Evolutionary conservation across 768 basidiomycete species (phyloP).

Genomic region (Leccinum truebloodii): DNA sequence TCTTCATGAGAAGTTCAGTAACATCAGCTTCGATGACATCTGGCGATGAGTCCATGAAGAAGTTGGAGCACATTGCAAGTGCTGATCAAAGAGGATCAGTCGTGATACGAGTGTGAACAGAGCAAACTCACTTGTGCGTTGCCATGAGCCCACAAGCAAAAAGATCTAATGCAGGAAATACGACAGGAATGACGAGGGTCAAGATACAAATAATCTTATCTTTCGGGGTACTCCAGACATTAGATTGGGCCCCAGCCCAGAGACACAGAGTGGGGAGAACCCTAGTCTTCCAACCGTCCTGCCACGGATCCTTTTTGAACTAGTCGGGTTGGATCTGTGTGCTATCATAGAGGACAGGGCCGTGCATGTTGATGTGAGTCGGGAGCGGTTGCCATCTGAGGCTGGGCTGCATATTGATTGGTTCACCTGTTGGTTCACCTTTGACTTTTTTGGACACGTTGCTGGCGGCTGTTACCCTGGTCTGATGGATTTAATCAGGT

Average conservation of each 20-base stretch:
- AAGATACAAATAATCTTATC: not conserved
- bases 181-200: not conserved
- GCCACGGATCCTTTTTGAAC: not conserved
- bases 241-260: not conserved
- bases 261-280: not conserved
- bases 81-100: not conserved
- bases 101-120: not conserved
- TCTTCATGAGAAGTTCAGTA: not conserved
- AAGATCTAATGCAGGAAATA: not conserved
- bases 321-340: not conserved
- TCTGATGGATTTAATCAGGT: not conserved
- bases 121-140: not conserved
- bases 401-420: too few relatives aligned
- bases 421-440: not conserved
- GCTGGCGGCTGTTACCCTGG: not conserved
- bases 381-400: too few relatives aligned
- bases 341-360: not conserved
- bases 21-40: rapidly evolving
- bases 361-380: too few relatives aligned
- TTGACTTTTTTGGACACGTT: not conserved
- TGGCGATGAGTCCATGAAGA: not conserved
- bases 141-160: not conserved
- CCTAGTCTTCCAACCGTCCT: not conserved
- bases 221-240: not conserved
- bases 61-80: not conserved